phyloP scores from a whole-genome alignment of 2,329 filamentous ascomycete genomes.

The Westerdykella sp. region DNA sequence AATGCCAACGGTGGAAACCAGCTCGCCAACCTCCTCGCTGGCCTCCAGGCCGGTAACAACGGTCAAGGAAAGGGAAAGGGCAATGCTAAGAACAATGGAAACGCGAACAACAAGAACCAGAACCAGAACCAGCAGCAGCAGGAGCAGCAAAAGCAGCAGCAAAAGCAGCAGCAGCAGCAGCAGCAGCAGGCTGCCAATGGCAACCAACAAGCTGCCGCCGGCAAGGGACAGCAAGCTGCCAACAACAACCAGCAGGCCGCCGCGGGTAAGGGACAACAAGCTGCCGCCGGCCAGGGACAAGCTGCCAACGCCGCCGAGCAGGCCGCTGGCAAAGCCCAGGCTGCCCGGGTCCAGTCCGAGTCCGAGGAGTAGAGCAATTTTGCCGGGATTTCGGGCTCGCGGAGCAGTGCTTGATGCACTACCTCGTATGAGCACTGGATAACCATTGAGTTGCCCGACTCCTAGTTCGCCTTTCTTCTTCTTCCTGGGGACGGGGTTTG shows the following conservation, averaged over 20 bases:
- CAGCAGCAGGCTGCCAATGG: neutral
- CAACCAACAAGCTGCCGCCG: slow-evolving; percentile 3
- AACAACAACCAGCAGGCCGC: slow-evolving; percentile 3
- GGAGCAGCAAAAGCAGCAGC: slow-evolving; percentile 2
- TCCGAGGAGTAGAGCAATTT: too few relatives aligned
- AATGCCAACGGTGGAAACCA: neutral
- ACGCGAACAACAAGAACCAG: neutral
- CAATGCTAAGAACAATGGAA: slow-evolving; percentile 3
- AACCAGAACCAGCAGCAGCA: slow-evolving; percentile 3
- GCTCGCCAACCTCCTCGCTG: neutral
- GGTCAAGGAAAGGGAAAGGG: slow-evolving; percentile 6
- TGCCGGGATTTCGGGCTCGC: too few relatives aligned
- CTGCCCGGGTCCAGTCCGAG: too few relatives aligned
- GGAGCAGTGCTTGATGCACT: too few relatives aligned
- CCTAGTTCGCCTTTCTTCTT: too few relatives aligned
- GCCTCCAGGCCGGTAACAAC: neutral
- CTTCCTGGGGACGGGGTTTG: too few relatives aligned
- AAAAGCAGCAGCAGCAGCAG: slow-evolving; percentile 5
- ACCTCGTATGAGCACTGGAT: too few relatives aligned
- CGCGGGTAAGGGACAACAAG: slow-evolving; percentile 1
- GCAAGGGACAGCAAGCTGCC: neutral
- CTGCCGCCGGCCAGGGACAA: too few relatives aligned
- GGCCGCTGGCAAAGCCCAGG: too few relatives aligned
- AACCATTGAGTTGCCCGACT: too few relatives aligned
- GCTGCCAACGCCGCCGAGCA: too few relatives aligned